A percentile compares a stretch with the other conserved stretches of the same genome.
Conservation (phyloP, 805 yeast genomes). For the Pichia heedii region DNA sequence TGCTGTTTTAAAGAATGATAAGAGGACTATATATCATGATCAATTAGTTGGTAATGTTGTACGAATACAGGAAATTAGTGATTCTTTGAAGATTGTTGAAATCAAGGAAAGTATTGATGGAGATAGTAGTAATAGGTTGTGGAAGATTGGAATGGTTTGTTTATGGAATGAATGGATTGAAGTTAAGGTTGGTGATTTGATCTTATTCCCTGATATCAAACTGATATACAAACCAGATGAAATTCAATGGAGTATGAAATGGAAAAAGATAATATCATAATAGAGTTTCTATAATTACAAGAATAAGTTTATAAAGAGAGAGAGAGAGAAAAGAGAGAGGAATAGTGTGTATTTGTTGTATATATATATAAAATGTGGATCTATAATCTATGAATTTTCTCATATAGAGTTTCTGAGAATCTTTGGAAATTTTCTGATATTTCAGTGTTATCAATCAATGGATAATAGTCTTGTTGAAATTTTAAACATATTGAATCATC, state of each 20-base stretch:
- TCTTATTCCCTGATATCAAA: slow-evolving; percentile 8
- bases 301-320: background rate
- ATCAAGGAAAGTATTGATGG: background rate
- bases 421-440: no score
- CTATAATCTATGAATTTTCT: background rate
- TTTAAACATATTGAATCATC: slow-evolving; percentile 1
- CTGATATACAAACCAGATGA: background rate
- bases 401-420: slow-evolving; percentile 1
- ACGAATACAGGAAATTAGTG: slow-evolving; percentile 1
- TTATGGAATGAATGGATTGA: slow-evolving; percentile 12
- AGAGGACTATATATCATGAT: background rate
- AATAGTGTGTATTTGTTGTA: background rate
- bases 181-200: slow-evolving; percentile 6
- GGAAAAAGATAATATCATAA: slow-evolving; percentile 11
- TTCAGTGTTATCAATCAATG: slow-evolving; percentile 5
- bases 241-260: slow-evolving; percentile 11
- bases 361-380: background rate
- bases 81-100: slow-evolving; percentile 6
- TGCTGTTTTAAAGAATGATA: slow-evolving; percentile 3
- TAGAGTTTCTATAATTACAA: background rate
- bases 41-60: background rate
- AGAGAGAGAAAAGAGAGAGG: background rate
- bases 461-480: slow-evolving; percentile 10
- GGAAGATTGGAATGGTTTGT: slow-evolving; percentile 6
- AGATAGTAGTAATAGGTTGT: background rate